Conservation (phyloP, 2,329 filamentous ascomycete genomes). For the Ceratocystiopsis sp. region DNA sequence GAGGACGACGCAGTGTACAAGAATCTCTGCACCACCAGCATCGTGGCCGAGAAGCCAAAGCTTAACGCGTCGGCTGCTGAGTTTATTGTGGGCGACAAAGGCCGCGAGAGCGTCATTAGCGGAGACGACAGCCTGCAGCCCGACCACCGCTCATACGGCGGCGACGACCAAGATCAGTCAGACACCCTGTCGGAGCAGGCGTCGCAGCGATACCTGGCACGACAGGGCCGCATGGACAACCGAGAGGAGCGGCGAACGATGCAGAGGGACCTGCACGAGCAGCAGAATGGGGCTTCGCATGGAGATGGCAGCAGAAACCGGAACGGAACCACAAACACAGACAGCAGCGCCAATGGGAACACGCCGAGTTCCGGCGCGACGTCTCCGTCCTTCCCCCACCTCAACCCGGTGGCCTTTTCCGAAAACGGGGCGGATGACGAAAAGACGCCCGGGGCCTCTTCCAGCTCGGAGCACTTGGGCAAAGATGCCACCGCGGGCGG, state of each 20-base stretch:
- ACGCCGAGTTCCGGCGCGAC: too few relatives aligned
- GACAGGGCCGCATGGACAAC: neutral
- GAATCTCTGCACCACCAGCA: constrained; percentile 47
- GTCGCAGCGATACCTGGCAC: neutral
- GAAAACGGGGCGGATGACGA: constrained; percentile 30
- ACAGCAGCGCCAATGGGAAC: too few relatives aligned
- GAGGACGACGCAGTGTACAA: constrained; percentile 75
- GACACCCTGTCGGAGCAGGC: neutral
- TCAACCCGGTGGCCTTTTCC: constrained; percentile 17
- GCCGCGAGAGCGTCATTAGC: constrained; percentile 6
- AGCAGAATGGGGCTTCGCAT: too few relatives aligned
- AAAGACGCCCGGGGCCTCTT: constrained; percentile 15
- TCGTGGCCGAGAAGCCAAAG: constrained; percentile 37
- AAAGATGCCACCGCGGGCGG: constrained; percentile 14
- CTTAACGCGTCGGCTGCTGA: constrained; percentile 36
- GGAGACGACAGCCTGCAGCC: constrained; percentile 4
- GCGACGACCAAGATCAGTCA: constrained; percentile 1
- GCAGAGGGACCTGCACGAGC: too few relatives aligned
- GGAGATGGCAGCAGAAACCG: too few relatives aligned
- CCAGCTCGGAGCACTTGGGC: constrained; percentile 11
- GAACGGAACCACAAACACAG: too few relatives aligned
- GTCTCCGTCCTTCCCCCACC: too few relatives aligned
- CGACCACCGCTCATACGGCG: neutral
- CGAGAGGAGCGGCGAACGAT: neutral
- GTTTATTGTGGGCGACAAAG: constrained; percentile 21